These are phyloP conservation scores for Microdochium trichocladiopsis DNA, from an alignment of 2,329 filamentous ascomycete species.

Conservation along the genomic window DNA sequence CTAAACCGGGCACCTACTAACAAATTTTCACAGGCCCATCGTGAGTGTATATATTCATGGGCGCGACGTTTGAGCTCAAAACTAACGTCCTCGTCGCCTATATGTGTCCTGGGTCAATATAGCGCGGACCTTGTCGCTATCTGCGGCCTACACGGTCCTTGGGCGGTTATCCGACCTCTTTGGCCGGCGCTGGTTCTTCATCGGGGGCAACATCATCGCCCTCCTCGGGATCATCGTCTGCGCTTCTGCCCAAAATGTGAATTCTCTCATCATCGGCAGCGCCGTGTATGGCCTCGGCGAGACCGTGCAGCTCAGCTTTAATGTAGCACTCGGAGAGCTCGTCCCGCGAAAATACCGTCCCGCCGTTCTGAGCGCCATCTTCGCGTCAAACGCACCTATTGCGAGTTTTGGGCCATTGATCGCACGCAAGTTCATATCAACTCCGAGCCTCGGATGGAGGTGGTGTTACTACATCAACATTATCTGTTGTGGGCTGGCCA, in stretches of 20 bases:
- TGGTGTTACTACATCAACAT: constrained; percentile 35
- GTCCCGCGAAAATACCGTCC: constrained; percentile 34
- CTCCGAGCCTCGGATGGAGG: constrained; percentile 26
- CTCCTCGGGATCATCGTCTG: constrained; percentile 27
- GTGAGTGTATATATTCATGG: neutral
- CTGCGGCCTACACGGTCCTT: constrained; percentile 28
- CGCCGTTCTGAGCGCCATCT: constrained; percentile 17
- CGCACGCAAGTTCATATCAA: constrained; percentile 17
- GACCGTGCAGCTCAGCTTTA: constrained; percentile 28
- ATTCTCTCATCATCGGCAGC: constrained; percentile 26
- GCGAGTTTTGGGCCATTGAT: constrained; percentile 26
- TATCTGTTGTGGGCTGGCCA: constrained; percentile 23
- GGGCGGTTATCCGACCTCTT: constrained; percentile 31
- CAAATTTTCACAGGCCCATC: no score
- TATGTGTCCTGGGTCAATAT: constrained; percentile 28
- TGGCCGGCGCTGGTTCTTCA: constrained; percentile 31
- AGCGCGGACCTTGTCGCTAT: constrained; percentile 24
- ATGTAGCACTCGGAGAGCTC: constrained; percentile 29
- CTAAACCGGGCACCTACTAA: no score
- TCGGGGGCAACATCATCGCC: constrained; percentile 26
- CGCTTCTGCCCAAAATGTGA: constrained; percentile 23
- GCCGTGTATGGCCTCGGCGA: constrained; percentile 27
- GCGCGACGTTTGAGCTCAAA: neutral
- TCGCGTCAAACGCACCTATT: constrained; percentile 24
- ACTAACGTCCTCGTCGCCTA: constrained; percentile 21